Evolutionary conservation across 176 grass and related monocot species (phyloP).

Genomic region (Carex parvula): DNA sequence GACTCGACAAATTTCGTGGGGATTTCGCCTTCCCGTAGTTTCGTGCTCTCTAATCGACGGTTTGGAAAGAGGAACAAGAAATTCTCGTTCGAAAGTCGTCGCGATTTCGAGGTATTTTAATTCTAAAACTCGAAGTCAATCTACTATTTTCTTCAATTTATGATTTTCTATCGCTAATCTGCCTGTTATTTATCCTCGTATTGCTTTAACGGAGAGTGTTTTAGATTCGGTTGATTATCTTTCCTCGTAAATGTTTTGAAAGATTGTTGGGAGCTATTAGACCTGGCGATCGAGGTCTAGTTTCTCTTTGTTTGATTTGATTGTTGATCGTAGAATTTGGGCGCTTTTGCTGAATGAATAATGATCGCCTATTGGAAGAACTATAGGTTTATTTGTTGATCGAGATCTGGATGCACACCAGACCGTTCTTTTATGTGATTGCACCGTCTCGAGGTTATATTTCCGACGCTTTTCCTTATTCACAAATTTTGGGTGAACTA

Average conservation of each 20-base stretch:
- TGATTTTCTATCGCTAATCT: constrained; percentile 5
- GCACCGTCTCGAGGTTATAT: background rate
- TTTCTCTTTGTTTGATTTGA: constrained; percentile 13
- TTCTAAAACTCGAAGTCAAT: background rate
- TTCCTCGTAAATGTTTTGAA: background rate
- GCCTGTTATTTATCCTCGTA: background rate
- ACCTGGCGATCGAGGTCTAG: constrained; percentile 2
- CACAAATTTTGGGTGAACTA: background rate
- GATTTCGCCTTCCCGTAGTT: constrained; percentile 18
- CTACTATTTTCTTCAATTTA: background rate
- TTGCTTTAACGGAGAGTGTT: background rate
- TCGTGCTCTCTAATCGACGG: background rate
- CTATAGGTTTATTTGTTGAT: background rate
- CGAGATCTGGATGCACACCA: background rate
- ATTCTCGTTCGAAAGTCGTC: background rate
- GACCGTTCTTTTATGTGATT: background rate
- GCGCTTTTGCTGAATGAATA: background rate
- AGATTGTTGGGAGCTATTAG: background rate
- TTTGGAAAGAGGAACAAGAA: constrained; percentile 14
- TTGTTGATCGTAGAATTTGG: constrained; percentile 2
- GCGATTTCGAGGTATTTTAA: constrained; percentile 5
- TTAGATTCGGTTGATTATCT: constrained; percentile 8
- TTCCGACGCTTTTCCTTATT: background rate
- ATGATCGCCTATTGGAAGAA: background rate
- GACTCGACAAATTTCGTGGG: constrained; percentile 6